phyloP scores from a whole-genome alignment of 1,284 basidiomycete species.

The Ustilago nuda region DNA sequence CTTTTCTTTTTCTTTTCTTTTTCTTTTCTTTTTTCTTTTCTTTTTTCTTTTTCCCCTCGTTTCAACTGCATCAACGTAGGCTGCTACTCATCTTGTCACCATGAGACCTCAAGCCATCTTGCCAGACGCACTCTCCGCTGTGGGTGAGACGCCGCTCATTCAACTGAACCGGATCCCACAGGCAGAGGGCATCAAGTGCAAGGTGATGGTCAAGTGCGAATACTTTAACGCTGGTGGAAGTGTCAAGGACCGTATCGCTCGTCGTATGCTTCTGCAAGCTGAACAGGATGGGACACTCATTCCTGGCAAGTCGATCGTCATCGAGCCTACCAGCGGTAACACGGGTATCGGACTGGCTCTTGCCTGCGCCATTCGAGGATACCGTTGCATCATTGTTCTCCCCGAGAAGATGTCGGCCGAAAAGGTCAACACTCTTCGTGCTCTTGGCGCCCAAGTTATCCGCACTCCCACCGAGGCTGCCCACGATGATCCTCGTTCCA shows the following conservation, averaged over 20 bases:
- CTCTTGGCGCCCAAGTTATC: constrained; percentile 91
- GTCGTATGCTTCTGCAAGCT: constrained; percentile 91
- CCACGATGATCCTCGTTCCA: constrained; percentile 84
- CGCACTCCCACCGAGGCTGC: constrained; percentile 92
- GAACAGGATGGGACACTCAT: constrained; percentile 87
- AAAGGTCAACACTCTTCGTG: constrained; percentile 91
- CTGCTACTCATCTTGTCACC: constrained; percentile 1
- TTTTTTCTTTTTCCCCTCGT: too few species aligned
- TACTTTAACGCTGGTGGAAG: constrained; percentile 91
- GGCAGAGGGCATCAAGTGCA: constrained; percentile 84
- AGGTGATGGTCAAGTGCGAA: constrained; percentile 91
- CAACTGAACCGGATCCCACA: constrained; percentile 83
- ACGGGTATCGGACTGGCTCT: constrained; percentile 79
- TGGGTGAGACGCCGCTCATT: constrained; percentile 91
- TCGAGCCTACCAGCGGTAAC: constrained; percentile 89
- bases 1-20: too few species aligned
- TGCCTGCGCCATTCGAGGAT: constrained; percentile 89
- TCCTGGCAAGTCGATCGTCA: constrained; percentile 89
- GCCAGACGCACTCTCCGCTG: constrained; percentile 78
- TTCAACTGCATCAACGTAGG: neutral
- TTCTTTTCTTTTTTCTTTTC: too few species aligned
- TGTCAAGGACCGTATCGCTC: constrained; percentile 89
- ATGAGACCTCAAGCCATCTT: constrained; percentile 57
- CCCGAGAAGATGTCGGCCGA: constrained; percentile 97
- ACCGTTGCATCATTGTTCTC: constrained; percentile 81